phyloP scores from a whole-genome alignment of 2,329 filamentous ascomycete species.

The Cladosporium phlei region DNA sequence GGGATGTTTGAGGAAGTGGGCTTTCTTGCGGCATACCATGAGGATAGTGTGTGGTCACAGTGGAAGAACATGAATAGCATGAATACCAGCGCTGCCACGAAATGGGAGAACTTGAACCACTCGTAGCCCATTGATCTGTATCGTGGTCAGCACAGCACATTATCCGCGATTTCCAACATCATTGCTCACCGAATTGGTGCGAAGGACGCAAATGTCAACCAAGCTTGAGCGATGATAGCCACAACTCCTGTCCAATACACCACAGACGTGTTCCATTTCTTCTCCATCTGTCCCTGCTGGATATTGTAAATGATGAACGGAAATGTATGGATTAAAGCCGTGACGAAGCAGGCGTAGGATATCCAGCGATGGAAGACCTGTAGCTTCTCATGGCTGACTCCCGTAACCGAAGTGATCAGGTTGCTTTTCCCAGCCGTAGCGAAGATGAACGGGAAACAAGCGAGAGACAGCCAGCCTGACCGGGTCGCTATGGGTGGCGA shows the following conservation, averaged over 20 bases:
- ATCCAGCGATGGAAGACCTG: slow-evolving; percentile 54
- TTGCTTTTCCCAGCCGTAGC: slow-evolving; percentile 47
- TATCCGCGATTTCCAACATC: not conserved
- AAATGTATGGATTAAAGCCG: slow-evolving; percentile 56
- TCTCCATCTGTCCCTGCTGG: slow-evolving; percentile 45
- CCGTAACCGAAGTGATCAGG: slow-evolving; percentile 50
- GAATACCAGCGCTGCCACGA: slow-evolving; percentile 50
- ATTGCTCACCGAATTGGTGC: slow-evolving; percentile 45
- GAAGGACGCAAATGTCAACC: slow-evolving; percentile 52
- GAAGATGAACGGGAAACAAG: slow-evolving; percentile 49
- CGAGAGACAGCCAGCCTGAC: slow-evolving; percentile 50
- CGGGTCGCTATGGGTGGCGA: slow-evolving; percentile 52
- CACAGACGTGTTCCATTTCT: slow-evolving; percentile 41
- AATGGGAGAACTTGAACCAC: slow-evolving; percentile 57
- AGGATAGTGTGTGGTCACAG: slow-evolving; percentile 52
- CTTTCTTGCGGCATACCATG: slow-evolving; percentile 37
- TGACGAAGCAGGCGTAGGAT: slow-evolving; percentile 52
- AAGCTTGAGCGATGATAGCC: slow-evolving; percentile 50
- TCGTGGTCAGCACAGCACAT: not conserved
- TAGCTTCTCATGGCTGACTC: slow-evolving; percentile 54
- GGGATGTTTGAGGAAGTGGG: slow-evolving; percentile 29
- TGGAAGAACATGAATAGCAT: slow-evolving; percentile 58
- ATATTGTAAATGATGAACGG: slow-evolving; percentile 54
- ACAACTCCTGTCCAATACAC: slow-evolving; percentile 55
- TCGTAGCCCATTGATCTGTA: slow-evolving; percentile 53